Conservation (phyloP, 345 rosid species). For the Lepidium didymum region DNA sequence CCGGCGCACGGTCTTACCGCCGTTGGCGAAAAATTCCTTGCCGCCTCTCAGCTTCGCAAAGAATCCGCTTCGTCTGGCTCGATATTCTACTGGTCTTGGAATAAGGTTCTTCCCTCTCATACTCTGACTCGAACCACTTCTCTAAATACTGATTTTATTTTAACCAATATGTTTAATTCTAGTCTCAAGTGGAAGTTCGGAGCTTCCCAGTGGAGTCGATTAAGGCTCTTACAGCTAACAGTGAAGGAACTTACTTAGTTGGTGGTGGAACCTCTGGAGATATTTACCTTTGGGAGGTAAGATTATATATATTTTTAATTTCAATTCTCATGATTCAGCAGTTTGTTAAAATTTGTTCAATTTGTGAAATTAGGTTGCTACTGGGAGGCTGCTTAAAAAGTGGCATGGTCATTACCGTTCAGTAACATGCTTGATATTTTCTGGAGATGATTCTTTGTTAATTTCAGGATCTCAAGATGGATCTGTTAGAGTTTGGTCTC, state of each 20-base stretch:
- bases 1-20: slow-evolving; percentile 58
- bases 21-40: slow-evolving; percentile 58
- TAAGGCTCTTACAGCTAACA: slow-evolving; percentile 54
- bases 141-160: neutral
- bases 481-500: slow-evolving; percentile 77
- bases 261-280: slow-evolving; percentile 79
- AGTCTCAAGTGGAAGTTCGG: slow-evolving; percentile 77
- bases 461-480: slow-evolving; percentile 86
- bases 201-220: slow-evolving; percentile 79
- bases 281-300: slow-evolving; percentile 80
- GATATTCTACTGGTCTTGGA: slow-evolving; percentile 72
- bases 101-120: slow-evolving; percentile 32
- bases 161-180: neutral
- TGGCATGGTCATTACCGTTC: slow-evolving; percentile 77
- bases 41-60: slow-evolving; percentile 66
- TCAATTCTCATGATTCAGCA: neutral
- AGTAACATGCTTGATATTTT: slow-evolving; percentile 70
- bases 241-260: slow-evolving; percentile 65
- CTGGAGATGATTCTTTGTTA: slow-evolving; percentile 64
- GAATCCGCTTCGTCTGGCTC: slow-evolving; percentile 55
- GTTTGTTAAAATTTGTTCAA: neutral
- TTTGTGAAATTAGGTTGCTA: slow-evolving; percentile 44
- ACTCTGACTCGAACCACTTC: neutral
- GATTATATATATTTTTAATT: neutral
- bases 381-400: slow-evolving; percentile 67